Evolutionary conservation across 768 basidiomycete genomes (phyloP).

Genomic region (Kwoniella europaea): DNA sequence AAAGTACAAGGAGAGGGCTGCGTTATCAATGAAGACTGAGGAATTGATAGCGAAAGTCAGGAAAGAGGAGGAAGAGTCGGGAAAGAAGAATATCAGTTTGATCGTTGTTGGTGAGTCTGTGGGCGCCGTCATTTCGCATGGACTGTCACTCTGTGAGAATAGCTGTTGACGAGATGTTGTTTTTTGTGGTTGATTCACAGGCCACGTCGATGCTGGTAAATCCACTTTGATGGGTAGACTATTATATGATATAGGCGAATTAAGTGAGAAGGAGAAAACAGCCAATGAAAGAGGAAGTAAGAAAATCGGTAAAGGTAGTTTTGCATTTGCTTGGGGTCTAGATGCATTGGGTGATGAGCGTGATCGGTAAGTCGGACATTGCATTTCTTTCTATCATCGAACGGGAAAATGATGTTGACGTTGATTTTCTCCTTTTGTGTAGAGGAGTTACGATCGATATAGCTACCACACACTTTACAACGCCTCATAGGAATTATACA

Average conservation of each 20-base stretch:
- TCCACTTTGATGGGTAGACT: conserved; percentile 95
- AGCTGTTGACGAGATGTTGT: neutral
- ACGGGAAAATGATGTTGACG: too few relatives aligned
- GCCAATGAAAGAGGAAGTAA: conserved; percentile 87
- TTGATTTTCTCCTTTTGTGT: neutral
- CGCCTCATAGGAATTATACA: conserved; percentile 77
- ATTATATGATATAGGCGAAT: conserved; percentile 84
- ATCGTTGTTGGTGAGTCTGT: conserved; percentile 80
- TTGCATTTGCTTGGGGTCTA: conserved; percentile 97
- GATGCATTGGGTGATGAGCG: conserved; percentile 92
- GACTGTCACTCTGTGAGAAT: neutral
- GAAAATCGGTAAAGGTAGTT: conserved; percentile 90
- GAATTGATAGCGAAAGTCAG: conserved; percentile 82
- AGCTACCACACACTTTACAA: conserved; percentile 77
- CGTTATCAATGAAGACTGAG: conserved; percentile 72
- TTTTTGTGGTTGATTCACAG: conserved; percentile 59
- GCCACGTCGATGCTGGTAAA: conserved; percentile 98
- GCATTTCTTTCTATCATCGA: neutral
- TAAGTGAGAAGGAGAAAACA: conserved; percentile 81
- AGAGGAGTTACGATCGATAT: conserved; percentile 99
- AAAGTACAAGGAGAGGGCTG: conserved; percentile 61
- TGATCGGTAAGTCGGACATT: conserved; percentile 68
- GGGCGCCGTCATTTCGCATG: neutral
- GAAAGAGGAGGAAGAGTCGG: conserved; percentile 61
- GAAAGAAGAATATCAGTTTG: conserved; percentile 76